Base-by-base conservation (phyloP, 2,329 filamentous ascomycete species). In the Fusarium keratoplasticum region DNA sequence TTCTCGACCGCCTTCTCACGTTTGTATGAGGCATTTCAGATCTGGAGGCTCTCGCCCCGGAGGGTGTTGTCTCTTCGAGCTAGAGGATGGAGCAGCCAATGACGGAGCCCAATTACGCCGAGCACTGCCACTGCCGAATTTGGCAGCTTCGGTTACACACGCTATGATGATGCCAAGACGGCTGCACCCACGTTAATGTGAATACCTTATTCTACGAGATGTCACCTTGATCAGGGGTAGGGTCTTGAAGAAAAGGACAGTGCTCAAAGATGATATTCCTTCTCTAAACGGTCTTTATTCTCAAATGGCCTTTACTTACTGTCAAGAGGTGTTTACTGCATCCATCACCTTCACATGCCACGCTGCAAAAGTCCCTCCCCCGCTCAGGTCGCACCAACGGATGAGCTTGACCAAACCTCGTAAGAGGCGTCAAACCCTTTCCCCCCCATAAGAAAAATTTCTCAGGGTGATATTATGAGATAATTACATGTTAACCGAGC, bases 161-260 rank as follows among this genome's bases (percentile, higher is more conserved):
- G 71, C 66, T 64, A 70, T 70, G 55, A 47, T 64, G 59, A 64
- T 73, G 73, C 73, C 73, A 75, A 75, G 72, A 66, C 73, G 73
- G 73, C 70, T 75, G 66, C 73, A 35, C 67, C 73, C 73, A 73
- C 44, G 73, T 71, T 62, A 66, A 64, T 65, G 67, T 52, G 20
- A 71, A 42, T 31, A 70, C 66, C 67, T 73, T 70, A 67, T 54
- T 31, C 38, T 38, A 25, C 31, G 3, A 7, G 14, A 44, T 69
- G 70, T 40, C 33, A 64, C 64, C 25, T 61, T 25, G 44, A 35
- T 58, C 29, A 35, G 54, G 44, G 36, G 50, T 31, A 68, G 66
- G 60, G 66, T 27, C 31, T 57, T 36, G 7, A 44, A 38, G 38
- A 13, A 20, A 13, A 40, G 11, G n/a, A 40, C 38, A 3, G n/a